Evolutionary conservation across 2,329 filamentous ascomycete genomes (phyloP).

Genomic region (Paecilomyces formosus): DNA sequence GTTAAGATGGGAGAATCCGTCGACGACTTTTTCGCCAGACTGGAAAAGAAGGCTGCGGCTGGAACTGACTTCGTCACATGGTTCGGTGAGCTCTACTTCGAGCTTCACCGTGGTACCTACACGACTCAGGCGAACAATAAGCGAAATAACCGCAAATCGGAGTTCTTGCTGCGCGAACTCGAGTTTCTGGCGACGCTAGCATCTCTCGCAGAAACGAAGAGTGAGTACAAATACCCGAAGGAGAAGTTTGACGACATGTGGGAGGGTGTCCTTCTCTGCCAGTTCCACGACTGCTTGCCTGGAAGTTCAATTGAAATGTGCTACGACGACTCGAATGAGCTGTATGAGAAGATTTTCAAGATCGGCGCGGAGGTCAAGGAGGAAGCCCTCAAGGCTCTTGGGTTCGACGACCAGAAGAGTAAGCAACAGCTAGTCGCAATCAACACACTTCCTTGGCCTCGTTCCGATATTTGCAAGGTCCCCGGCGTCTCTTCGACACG

Average conservation of each 20-base stretch:
- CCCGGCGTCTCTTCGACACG: slow-evolving; percentile 31
- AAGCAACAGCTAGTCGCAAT: slow-evolving; percentile 53
- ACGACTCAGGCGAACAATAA: slow-evolving; percentile 98
- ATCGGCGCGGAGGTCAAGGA: slow-evolving; percentile 66
- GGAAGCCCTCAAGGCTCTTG: slow-evolving; percentile 61
- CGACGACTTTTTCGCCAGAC: slow-evolving; percentile 83
- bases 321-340: slow-evolving; percentile 87
- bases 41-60: slow-evolving; percentile 67
- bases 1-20: slow-evolving; percentile 84
- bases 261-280: slow-evolving; percentile 84
- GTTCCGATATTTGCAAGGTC: slow-evolving; percentile 64
- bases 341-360: slow-evolving; percentile 77
- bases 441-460: slow-evolving; percentile 83
- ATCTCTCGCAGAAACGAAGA: slow-evolving; percentile 56
- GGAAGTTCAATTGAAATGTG: slow-evolving; percentile 97
- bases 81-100: slow-evolving; percentile 98
- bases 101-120: slow-evolving; percentile 93
- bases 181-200: slow-evolving; percentile 83
- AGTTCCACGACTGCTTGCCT: slow-evolving; percentile 96
- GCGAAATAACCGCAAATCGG: slow-evolving; percentile 79
- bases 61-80: slow-evolving; percentile 77
- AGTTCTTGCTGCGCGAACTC: slow-evolving; percentile 77
- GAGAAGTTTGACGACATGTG: slow-evolving; percentile 92
- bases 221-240: slow-evolving; percentile 81
- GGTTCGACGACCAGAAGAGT: slow-evolving; percentile 45